These are phyloP conservation scores for Aspergillus spinulosporus DNA, from an alignment of 2,329 filamentous ascomycete genomes.

Conservation along the genomic window DNA sequence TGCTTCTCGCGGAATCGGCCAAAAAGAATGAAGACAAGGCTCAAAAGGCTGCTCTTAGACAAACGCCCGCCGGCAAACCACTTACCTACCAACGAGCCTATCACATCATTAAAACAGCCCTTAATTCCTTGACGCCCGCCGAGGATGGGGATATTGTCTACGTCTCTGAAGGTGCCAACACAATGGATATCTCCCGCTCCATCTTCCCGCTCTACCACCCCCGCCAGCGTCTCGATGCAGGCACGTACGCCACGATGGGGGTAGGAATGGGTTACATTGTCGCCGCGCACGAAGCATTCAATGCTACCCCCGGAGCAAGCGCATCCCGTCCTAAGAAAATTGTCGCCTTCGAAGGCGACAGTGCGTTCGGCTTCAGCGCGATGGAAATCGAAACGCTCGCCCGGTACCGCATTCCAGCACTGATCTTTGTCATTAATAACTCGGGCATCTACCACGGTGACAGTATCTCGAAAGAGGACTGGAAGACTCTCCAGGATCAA, in stretches of 20 bases:
- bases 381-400: constrained; percentile 60
- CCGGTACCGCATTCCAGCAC: constrained; percentile 54
- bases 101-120: constrained; percentile 52
- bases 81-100: constrained; percentile 56
- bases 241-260: constrained; percentile 62
- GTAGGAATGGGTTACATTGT: constrained; percentile 59
- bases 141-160: constrained; percentile 54
- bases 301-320: constrained; percentile 41
- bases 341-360: constrained; percentile 58
- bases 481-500: constrained; percentile 46
- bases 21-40: constrained; percentile 52
- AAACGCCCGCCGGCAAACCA: constrained; percentile 36
- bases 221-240: constrained; percentile 58
- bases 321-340: constrained; percentile 49
- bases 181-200: constrained; percentile 61
- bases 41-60: constrained; percentile 42
- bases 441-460: constrained; percentile 54
- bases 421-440: constrained; percentile 60
- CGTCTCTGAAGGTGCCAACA: constrained; percentile 60
- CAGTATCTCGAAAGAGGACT: constrained; percentile 42
- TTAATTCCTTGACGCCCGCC: constrained; percentile 49
- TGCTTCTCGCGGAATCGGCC: constrained; percentile 31
- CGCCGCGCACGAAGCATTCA: constrained; percentile 58
- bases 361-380: constrained; percentile 56
- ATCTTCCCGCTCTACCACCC: constrained; percentile 57